Evolutionary conservation across 805 yeast genomes (phyloP).

Genomic region (Blastobotrys mokoenaii): DNA sequence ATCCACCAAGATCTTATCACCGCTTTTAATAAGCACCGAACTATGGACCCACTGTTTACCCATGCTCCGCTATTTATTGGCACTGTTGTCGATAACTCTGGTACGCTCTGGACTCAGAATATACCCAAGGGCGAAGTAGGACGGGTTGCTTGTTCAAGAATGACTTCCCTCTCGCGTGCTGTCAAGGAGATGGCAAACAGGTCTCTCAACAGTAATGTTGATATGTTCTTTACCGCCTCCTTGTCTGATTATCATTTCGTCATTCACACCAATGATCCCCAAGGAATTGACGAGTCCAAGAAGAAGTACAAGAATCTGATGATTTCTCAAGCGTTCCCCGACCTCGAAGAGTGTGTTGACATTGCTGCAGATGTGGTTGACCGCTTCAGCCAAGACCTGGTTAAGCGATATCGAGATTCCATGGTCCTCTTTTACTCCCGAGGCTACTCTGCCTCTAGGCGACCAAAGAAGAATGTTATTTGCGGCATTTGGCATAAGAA

Average conservation of each 20-base stretch:
- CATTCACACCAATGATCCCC: conserved; percentile 31
- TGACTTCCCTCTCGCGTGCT: conserved; percentile 79
- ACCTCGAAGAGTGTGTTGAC: conserved; percentile 29
- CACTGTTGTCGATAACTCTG: conserved; percentile 77
- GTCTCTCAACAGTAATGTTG: not conserved
- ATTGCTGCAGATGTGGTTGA: conserved; percentile 54
- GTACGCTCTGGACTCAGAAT: conserved; percentile 69
- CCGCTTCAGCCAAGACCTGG: conserved; percentile 52
- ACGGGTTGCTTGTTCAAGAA: conserved; percentile 74
- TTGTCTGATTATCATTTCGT: conserved; percentile 78
- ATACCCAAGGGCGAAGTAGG: conserved; percentile 36
- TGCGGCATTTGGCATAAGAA: conserved; percentile 77
- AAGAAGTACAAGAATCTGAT: conserved; percentile 31
- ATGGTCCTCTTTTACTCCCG: conserved; percentile 52
- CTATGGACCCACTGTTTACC: conserved; percentile 72
- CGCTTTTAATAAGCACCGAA: conserved; percentile 60
- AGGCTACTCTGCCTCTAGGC: conserved; percentile 21
- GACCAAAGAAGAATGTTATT: conserved; percentile 42
- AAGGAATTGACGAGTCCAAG: conserved; percentile 35
- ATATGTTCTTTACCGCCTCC: conserved; percentile 67
- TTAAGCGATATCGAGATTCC: conserved; percentile 53
- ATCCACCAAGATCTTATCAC: conserved; percentile 53
- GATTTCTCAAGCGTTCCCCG: conserved; percentile 33
- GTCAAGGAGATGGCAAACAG: conserved; percentile 44
- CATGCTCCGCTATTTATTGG: conserved; percentile 77